phyloP scores from a whole-genome alignment of 768 basidiomycete species.

The Pisolithus sp. region DNA sequence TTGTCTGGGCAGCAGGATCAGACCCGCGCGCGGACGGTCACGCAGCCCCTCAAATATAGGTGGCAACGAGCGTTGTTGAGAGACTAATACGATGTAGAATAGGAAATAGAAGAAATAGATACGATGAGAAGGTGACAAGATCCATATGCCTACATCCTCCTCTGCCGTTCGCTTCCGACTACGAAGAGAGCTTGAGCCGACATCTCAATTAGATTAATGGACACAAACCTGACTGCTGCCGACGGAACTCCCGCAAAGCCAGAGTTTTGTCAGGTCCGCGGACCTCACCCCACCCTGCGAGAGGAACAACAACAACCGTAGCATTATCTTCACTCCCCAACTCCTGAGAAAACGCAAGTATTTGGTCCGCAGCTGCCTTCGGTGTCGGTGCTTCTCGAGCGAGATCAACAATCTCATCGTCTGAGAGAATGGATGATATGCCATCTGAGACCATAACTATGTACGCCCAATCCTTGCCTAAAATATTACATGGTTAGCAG shows the following conservation, averaged over 20 bases:
- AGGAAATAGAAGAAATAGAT: neutral
- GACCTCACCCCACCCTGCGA: slow-evolving; percentile 86
- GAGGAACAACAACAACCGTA: slow-evolving; percentile 84
- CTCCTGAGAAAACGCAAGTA: slow-evolving; percentile 83
- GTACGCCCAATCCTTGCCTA: slow-evolving; percentile 82
- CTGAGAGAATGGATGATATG: slow-evolving; percentile 82
- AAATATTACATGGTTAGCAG: neutral
- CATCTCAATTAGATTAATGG: neutral
- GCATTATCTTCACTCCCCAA: slow-evolving; percentile 82
- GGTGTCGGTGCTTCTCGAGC: slow-evolving; percentile 68
- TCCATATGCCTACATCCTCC: slow-evolving; percentile 43
- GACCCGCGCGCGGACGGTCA: slow-evolving; percentile 87
- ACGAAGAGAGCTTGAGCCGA: slow-evolving; percentile 3
- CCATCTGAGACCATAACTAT: slow-evolving; percentile 91
- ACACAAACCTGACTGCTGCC: slow-evolving; percentile 51
- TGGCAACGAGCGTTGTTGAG: neutral
- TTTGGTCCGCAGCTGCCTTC: slow-evolving; percentile 71
- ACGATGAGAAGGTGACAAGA: neutral
- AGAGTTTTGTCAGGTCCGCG: slow-evolving; percentile 76
- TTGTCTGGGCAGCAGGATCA: slow-evolving; percentile 94
- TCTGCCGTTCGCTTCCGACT: slow-evolving; percentile 65
- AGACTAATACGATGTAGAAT: slow-evolving; percentile 1
- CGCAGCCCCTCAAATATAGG: slow-evolving; percentile 76
- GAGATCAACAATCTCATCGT: slow-evolving; percentile 92
- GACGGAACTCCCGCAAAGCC: slow-evolving; percentile 76